Conservation (phyloP, 2,329 filamentous ascomycete species). For the Epichloe gansuensis region DNA sequence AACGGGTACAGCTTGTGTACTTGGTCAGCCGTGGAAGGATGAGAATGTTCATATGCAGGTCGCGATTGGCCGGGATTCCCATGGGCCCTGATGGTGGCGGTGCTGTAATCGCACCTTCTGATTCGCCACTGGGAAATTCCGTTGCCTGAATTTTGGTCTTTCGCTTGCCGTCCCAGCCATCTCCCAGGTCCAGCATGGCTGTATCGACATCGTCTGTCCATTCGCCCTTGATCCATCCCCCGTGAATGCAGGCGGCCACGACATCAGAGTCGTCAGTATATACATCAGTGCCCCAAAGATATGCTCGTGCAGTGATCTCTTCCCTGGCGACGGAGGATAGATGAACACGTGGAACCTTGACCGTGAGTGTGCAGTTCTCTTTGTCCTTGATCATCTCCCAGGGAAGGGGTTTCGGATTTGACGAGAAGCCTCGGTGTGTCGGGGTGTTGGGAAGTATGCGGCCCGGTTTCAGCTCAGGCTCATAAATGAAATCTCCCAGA, state of each 20-base stretch:
- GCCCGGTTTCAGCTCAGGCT: constrained; percentile 47
- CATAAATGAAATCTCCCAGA: constrained; percentile 74
- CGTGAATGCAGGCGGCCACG: constrained; percentile 83
- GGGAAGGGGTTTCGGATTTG: constrained; percentile 60
- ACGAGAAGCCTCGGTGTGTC: constrained; percentile 31
- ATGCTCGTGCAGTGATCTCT: constrained; percentile 68
- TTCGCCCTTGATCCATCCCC: constrained; percentile 81
- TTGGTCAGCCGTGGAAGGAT: constrained; percentile 67
- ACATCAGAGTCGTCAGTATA: constrained; percentile 96
- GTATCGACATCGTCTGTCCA: constrained; percentile 70
- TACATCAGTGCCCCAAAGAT: constrained; percentile 85
- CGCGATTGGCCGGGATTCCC: constrained; percentile 51
- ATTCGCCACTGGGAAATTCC: constrained; percentile 22
- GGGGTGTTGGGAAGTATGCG: constrained; percentile 30
- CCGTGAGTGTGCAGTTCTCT: constrained; percentile 80
- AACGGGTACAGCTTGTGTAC: constrained; percentile 63
- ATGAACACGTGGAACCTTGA: constrained; percentile 74
- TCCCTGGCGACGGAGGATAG: constrained; percentile 58
- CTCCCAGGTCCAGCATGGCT: constrained; percentile 47
- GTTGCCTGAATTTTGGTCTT: constrained; percentile 17
- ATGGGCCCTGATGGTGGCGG: constrained; percentile 51
- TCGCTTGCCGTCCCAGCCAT: constrained; percentile 18
- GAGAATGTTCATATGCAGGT: constrained; percentile 76
- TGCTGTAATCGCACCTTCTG: constrained; percentile 32
- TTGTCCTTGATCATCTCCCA: constrained; percentile 57